Evolutionary conservation across 768 basidiomycete species (phyloP).

Genomic region (Ramaria rubella): DNA sequence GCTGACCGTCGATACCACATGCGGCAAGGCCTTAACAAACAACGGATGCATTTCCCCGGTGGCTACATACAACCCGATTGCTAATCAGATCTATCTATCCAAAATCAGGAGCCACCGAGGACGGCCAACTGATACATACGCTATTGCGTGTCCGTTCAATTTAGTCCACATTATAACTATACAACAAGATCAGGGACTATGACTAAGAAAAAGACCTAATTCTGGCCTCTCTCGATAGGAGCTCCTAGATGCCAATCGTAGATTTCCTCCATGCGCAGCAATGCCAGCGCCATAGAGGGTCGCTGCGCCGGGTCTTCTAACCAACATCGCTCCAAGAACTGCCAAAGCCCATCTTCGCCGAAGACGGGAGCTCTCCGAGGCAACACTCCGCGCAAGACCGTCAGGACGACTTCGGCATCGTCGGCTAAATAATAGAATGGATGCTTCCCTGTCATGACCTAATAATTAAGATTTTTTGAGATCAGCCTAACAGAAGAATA

Average conservation of each 20-base stretch:
- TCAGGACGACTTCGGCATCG: background rate
- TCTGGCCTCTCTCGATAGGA: no score
- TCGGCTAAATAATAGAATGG: constrained; percentile 4
- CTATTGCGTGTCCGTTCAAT: no score
- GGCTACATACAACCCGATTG: no score
- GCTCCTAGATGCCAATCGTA: background rate
- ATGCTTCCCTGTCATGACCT: constrained; percentile 4
- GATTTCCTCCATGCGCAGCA: constrained; percentile 6
- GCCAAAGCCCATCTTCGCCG: constrained; percentile 2
- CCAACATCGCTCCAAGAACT: constrained; percentile 8
- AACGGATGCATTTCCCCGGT: no score
- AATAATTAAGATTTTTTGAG: background rate
- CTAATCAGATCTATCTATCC: no score
- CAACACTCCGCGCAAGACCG: background rate
- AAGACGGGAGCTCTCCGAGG: background rate
- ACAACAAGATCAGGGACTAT: no score
- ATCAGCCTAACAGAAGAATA: background rate
- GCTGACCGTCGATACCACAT: no score
- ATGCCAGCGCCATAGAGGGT: constrained; percentile 2
- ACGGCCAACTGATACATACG: no score
- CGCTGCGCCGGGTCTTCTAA: background rate
- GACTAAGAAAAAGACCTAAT: no score
- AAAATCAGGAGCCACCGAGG: no score
- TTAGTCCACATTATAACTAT: no score
- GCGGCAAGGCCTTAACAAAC: no score